Conservation (phyloP, 768 basidiomycete genomes). For the Filobasidium floriforme region DNA sequence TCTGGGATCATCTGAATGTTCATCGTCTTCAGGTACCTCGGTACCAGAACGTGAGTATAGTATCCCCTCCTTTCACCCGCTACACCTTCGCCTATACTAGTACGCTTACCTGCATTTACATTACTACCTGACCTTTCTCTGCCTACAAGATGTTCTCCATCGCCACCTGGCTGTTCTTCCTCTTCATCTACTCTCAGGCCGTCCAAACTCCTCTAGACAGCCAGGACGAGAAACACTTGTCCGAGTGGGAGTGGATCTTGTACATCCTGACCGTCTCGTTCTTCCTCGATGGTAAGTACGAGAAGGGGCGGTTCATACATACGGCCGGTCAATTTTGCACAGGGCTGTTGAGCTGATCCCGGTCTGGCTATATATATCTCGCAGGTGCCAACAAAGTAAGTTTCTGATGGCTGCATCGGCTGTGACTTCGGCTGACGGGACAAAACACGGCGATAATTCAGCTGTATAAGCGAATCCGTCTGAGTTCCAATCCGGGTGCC, state of each 20-base stretch:
- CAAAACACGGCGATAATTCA: neutral
- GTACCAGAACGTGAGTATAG: constrained; percentile 62
- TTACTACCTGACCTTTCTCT: neutral
- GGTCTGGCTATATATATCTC: too few species aligned
- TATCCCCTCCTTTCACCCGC: neutral
- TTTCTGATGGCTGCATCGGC: too few species aligned
- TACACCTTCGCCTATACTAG: too few species aligned
- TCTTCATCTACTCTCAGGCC: constrained; percentile 73
- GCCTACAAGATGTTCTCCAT: constrained; percentile 15
- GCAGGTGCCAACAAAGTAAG: constrained; percentile 19
- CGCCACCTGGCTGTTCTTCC: constrained; percentile 64
- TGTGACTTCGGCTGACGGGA: neutral
- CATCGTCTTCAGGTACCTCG: constrained; percentile 75
- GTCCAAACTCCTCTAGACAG: constrained; percentile 72
- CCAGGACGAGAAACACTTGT: constrained; percentile 52
- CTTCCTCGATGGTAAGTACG: constrained; percentile 61
- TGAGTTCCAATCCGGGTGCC: constrained; percentile 56
- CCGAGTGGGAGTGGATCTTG: constrained; percentile 70
- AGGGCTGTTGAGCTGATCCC: too few species aligned
- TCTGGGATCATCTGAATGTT: constrained; percentile 69
- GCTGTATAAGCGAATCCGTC: constrained; percentile 48
- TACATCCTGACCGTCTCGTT: constrained; percentile 75
- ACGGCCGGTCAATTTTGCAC: too few species aligned
- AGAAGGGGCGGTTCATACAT: too few species aligned
- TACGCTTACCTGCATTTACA: neutral